phyloP scores from a whole-genome alignment of 2,329 filamentous ascomycete species.

The Lasiodiplodia gonubiensis region DNA sequence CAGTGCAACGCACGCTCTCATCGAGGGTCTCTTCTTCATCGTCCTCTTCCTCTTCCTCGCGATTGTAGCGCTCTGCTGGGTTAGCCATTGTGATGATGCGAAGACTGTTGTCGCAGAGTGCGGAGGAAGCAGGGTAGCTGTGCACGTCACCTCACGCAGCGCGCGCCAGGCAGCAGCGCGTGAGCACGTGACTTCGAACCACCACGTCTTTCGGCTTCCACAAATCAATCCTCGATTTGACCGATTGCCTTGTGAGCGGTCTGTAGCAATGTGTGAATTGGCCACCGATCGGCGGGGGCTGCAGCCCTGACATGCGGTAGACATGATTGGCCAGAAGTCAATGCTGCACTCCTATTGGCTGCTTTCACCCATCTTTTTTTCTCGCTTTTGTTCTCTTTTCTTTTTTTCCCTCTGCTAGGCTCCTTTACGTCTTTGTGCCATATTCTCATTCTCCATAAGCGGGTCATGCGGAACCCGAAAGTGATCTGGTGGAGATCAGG shows the following conservation, averaged over 20 bases:
- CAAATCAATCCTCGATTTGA: neutral
- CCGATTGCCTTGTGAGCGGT: neutral
- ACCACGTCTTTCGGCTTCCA: neutral
- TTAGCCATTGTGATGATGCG: slow-evolving; percentile 12
- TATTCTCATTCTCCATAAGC: neutral
- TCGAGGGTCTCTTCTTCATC: slow-evolving; percentile 28
- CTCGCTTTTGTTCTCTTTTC: neutral
- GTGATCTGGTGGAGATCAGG: neutral
- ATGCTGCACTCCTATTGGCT: neutral
- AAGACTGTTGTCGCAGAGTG: slow-evolving; percentile 11
- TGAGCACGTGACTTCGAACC: neutral
- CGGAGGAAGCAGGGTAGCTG: neutral
- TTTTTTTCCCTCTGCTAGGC: neutral
- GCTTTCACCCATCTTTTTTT: neutral
- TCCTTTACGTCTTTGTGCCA: neutral
- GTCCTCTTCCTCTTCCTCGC: slow-evolving; percentile 23
- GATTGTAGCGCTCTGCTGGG: slow-evolving; percentile 22
- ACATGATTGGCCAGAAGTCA: neutral
- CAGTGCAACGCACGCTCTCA: slow-evolving; percentile 22
- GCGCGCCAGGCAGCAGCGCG: slow-evolving; percentile 23
- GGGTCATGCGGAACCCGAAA: neutral
- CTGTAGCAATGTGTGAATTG: neutral
- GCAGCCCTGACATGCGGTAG: neutral
- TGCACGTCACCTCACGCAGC: slow-evolving; percentile 9
- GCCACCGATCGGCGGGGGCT: neutral